Percentiles rank a stretch among this genome's conserved stretches.
Conservation (phyloP, 495 filamentous ascomycete genomes). For the Penicillium alfredii region DNA sequence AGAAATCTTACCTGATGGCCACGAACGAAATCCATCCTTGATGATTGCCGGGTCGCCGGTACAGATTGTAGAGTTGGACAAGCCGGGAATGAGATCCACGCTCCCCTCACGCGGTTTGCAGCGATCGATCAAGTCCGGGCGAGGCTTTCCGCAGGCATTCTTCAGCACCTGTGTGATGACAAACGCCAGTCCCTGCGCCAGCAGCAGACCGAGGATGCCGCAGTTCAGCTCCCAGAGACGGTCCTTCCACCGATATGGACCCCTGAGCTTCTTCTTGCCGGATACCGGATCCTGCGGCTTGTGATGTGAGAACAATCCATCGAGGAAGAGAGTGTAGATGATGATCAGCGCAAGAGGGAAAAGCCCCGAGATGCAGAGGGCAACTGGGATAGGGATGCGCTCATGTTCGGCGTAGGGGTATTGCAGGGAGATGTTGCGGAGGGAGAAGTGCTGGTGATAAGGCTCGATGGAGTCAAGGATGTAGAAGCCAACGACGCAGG, state of each 20-base stretch:
- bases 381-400: conserved; percentile 56
- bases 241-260: conserved; percentile 60
- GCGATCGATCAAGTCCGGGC: conserved; percentile 72
- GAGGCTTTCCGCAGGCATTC: conserved; percentile 78
- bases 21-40: conserved; percentile 82
- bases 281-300: conserved; percentile 36
- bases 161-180: conserved; percentile 79
- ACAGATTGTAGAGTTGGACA: conserved; percentile 66
- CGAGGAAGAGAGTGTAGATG: conserved; percentile 65
- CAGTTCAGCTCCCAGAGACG: conserved; percentile 78
- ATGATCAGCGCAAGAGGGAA: conserved; percentile 62
- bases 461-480: conserved; percentile 50
- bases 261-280: conserved; percentile 50
- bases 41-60: conserved; percentile 56
- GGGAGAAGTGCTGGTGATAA: conserved; percentile 56
- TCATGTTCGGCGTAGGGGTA: conserved; percentile 73
- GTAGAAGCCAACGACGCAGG: conserved; percentile 48
- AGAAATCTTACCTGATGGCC: conserved; percentile 72
- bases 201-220: conserved; percentile 65
- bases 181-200: conserved; percentile 63
- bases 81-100: conserved; percentile 36
- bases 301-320: conserved; percentile 63
- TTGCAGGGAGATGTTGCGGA: conserved; percentile 53
- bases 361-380: conserved; percentile 49
- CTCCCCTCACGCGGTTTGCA: conserved; percentile 49